Conservation (phyloP, 495 filamentous ascomycete genomes). For the Tuber indicum region DNA sequence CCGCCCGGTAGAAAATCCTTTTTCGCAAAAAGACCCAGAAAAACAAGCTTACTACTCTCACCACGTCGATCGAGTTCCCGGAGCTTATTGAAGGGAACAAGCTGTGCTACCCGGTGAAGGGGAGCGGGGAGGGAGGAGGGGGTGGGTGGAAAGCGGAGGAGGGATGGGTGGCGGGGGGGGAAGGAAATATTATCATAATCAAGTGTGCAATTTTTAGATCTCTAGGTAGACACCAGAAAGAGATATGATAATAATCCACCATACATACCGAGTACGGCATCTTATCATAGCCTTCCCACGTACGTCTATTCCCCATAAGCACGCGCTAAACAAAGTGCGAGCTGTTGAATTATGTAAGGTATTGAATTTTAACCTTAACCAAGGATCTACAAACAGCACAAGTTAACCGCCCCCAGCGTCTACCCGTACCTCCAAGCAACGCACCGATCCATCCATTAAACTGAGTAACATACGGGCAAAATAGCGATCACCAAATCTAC, state of each 20-base stretch:
- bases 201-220: background rate
- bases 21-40: background rate
- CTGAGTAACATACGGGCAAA: background rate
- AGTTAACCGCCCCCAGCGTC: background rate
- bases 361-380: background rate
- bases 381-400: background rate
- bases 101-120: background rate
- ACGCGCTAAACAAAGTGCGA: background rate
- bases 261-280: too few relatives aligned
- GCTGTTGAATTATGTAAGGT: background rate
- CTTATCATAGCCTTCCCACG: too few relatives aligned
- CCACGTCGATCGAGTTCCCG: background rate
- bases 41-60: background rate
- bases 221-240: background rate
- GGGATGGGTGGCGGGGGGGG: background rate
- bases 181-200: background rate
- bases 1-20: background rate
- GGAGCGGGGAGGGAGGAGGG: background rate
- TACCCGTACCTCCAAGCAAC: background rate
- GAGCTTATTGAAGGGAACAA: background rate
- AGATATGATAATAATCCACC: background rate
- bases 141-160: too few relatives aligned
- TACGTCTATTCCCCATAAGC: background rate
- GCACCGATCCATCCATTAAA: background rate
- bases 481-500: background rate